These are phyloP conservation scores for Pseudohyphozyma bogoriensis DNA, from an alignment of 768 basidiomycete species.

Conservation along the genomic window DNA sequence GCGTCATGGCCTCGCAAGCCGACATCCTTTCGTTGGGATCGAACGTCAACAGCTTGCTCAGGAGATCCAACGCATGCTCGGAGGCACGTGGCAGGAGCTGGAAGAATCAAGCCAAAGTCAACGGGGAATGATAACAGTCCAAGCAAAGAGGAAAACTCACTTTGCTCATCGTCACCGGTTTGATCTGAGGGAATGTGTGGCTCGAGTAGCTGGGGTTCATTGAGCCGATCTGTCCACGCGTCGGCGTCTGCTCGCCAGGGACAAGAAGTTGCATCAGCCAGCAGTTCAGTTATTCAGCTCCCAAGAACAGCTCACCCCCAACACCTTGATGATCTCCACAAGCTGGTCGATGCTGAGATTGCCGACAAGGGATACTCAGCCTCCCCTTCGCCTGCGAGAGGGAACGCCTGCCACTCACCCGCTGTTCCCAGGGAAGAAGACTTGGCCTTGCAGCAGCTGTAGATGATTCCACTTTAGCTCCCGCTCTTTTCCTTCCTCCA, in stretches of 20 bases:
- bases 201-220: conserved; percentile 99
- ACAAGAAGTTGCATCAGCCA: too few relatives aligned
- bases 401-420: neutral
- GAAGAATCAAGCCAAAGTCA: neutral
- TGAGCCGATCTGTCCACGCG: conserved; percentile 94
- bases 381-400: too few relatives aligned
- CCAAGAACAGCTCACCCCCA: too few relatives aligned
- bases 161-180: conserved; percentile 34
- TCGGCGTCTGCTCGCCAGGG: too few relatives aligned
- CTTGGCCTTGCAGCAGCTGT: conserved; percentile 92
- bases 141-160: neutral
- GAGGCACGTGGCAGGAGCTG: conserved; percentile 86
- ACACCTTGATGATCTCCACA: conserved; percentile 98
- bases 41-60: conserved; percentile 84
- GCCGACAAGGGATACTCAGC: neutral
- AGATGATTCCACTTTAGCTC: too few relatives aligned
- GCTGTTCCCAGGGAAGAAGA: conserved; percentile 72
- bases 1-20: conserved; percentile 65
- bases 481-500: too few relatives aligned
- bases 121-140: conserved; percentile 53
- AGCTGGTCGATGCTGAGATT: conserved; percentile 81
- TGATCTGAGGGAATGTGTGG: conserved; percentile 99
- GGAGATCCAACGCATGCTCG: conserved; percentile 83
- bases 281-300: too few relatives aligned
- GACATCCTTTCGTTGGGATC: conserved; percentile 79